These are phyloP conservation scores for Cladosporium oxysporum DNA, from an alignment of 2,329 filamentous ascomycete species.

Conservation along the genomic window DNA sequence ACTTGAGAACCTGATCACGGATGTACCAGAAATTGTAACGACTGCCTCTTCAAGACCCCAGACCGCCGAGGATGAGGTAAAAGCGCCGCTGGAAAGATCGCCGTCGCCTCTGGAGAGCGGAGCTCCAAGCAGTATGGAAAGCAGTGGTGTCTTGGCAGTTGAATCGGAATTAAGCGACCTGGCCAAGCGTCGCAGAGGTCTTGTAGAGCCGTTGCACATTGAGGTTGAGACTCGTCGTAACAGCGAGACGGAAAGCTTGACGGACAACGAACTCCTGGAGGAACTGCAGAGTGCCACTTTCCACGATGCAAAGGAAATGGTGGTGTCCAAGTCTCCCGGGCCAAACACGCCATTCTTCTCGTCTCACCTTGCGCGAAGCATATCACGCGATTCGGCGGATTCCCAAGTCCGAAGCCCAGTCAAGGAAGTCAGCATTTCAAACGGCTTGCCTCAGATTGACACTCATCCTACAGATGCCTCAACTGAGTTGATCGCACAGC, in stretches of 20 bases:
- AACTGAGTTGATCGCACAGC: background rate
- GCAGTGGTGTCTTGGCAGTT: background rate
- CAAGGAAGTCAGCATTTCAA: conserved; percentile 11
- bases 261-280: conserved; percentile 66
- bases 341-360: conserved; percentile 66
- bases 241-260: conserved; percentile 54
- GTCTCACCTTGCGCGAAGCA: conserved; percentile 34
- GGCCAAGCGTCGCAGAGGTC: conserved; percentile 42
- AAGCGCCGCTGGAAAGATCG: background rate
- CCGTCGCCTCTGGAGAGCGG: background rate
- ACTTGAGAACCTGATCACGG: conserved; percentile 10
- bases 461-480: conserved; percentile 17
- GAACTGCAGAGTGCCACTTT: conserved; percentile 80
- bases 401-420: conserved; percentile 12
- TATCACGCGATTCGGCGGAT: conserved; percentile 26
- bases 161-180: conserved; percentile 29
- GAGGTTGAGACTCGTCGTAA: conserved; percentile 40
- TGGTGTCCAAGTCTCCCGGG: conserved; percentile 80
- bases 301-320: conserved; percentile 78
- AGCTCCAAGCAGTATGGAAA: conserved; percentile 20
- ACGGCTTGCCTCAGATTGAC: conserved; percentile 5
- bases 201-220: conserved; percentile 43
- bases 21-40: conserved; percentile 19
- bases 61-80: background rate
- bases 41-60: conserved; percentile 19